phyloP scores from a whole-genome alignment of 441 rosid species.

The Corymbia calophylla region DNA sequence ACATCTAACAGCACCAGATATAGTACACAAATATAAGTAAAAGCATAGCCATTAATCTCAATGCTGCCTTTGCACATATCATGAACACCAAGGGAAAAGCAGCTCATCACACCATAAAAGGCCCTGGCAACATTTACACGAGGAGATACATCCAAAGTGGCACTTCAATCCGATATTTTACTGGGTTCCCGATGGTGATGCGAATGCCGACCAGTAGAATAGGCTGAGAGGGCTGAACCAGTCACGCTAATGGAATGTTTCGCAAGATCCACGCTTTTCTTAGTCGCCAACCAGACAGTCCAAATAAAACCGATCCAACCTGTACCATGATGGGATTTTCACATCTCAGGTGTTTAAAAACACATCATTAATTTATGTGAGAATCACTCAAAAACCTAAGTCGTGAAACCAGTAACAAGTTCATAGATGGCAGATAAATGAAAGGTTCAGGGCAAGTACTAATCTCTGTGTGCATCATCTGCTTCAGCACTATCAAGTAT shows the following conservation, averaged over 20 bases:
- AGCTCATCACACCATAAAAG: not conserved
- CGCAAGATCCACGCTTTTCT: slow-evolving; percentile 49
- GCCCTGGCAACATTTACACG: not conserved
- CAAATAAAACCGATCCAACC: slow-evolving; percentile 92
- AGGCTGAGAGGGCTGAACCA: slow-evolving; percentile 56
- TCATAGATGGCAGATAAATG: not conserved
- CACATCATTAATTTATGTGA: not conserved
- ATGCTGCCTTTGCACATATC: not conserved
- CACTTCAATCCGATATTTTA: slow-evolving; percentile 15
- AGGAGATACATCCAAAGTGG: not conserved
- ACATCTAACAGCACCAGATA: not conserved
- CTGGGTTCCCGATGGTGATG: slow-evolving; percentile 8
- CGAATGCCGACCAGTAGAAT: slow-evolving; percentile 23
- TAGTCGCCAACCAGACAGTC: slow-evolving; percentile 60
- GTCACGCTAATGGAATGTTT: slow-evolving; percentile 50
- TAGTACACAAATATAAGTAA: not conserved
- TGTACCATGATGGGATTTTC: slow-evolving; percentile 22
- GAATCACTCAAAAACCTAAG: not conserved
- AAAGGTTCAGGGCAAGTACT: not conserved
- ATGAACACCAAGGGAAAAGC: not conserved
- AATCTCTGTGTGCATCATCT: not conserved
- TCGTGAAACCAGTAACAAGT: not conserved
- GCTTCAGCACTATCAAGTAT: not conserved
- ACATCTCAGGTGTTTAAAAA: not conserved
- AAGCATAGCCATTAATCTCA: not conserved